Conservation (phyloP, 106 monocot genomes). For the Agapanthus africanus region DNA sequence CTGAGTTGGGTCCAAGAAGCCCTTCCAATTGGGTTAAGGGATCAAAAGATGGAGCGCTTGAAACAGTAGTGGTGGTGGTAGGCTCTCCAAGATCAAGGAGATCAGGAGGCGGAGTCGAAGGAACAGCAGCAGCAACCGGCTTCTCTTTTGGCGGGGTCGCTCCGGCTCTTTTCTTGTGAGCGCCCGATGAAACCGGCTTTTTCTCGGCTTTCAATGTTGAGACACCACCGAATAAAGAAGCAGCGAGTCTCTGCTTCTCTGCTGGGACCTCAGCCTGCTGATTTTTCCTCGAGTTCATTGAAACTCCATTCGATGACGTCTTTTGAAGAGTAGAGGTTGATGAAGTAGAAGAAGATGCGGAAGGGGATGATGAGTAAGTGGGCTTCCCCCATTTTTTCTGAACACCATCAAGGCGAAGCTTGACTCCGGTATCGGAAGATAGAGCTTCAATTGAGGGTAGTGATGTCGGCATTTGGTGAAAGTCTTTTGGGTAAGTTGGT, state of each 20-base stretch:
- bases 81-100: constrained; percentile 76
- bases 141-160: constrained; percentile 29
- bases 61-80: constrained; percentile 19
- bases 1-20: constrained; percentile 44
- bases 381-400: constrained; percentile 95
- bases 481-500: constrained; percentile 39
- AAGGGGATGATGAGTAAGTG: constrained; percentile 59
- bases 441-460: constrained; percentile 18
- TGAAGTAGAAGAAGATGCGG: constrained; percentile 17
- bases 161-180: constrained; percentile 21
- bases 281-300: constrained; percentile 34
- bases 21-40: constrained; percentile 89
- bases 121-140: constrained; percentile 6
- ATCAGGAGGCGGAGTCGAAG: constrained; percentile 56
- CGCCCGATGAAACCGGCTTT: constrained; percentile 30
- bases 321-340: constrained; percentile 28
- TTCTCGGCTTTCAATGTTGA: constrained; percentile 55
- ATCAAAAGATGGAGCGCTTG: constrained; percentile 35
- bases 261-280: constrained; percentile 58
- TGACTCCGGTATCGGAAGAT: constrained; percentile 40
- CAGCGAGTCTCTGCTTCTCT: constrained; percentile 91
- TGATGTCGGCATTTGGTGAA: constrained; percentile 12
- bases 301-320: constrained; percentile 43
- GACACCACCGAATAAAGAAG: constrained; percentile 81
- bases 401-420: constrained; percentile 78